A percentile compares a stretch with the other conserved stretches of the same genome.
phyloP scores from a whole-genome alignment of 768 basidiomycete genomes.

The Phlebiopsis flavidoalba region DNA sequence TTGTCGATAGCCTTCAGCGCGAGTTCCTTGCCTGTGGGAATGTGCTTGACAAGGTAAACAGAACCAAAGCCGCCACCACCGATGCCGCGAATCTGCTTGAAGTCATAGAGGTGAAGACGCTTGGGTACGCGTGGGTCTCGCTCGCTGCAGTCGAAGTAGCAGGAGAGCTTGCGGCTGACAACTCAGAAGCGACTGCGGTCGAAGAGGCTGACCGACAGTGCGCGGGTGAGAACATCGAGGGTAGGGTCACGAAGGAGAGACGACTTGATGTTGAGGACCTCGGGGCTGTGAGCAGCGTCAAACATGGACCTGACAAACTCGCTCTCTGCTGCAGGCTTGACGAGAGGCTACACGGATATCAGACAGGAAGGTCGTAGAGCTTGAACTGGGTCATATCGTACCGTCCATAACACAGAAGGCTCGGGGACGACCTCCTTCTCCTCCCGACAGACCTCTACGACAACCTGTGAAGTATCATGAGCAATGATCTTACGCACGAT shows the following conservation, averaged over 20 bases:
- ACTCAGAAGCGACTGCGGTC: not conserved
- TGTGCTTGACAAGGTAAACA: constrained; percentile 22
- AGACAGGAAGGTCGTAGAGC: not conserved
- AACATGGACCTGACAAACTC: not conserved
- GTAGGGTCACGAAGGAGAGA: not conserved
- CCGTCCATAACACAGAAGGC: not conserved
- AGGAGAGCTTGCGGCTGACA: not conserved
- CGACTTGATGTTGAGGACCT: constrained; percentile 1
- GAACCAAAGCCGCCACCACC: constrained; percentile 19
- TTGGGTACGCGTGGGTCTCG: not conserved
- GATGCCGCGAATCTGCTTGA: constrained; percentile 15
- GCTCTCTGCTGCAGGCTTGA: not conserved
- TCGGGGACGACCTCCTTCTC: not conserved
- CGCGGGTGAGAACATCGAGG: not conserved
- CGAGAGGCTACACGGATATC: not conserved
- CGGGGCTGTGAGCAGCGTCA: not conserved
- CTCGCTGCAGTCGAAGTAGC: not conserved
- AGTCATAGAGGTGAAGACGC: constrained; percentile 11
- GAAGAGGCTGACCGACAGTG: not conserved
- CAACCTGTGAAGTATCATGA: not conserved
- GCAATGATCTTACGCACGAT: not conserved
- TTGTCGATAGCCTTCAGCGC: constrained; percentile 22
- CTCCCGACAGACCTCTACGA: not conserved
- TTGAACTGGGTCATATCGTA: not conserved
- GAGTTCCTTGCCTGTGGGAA: constrained; percentile 9